Evolutionary conservation across 2,329 filamentous ascomycete genomes (phyloP).

Genomic region (Penicillium sp.): DNA sequence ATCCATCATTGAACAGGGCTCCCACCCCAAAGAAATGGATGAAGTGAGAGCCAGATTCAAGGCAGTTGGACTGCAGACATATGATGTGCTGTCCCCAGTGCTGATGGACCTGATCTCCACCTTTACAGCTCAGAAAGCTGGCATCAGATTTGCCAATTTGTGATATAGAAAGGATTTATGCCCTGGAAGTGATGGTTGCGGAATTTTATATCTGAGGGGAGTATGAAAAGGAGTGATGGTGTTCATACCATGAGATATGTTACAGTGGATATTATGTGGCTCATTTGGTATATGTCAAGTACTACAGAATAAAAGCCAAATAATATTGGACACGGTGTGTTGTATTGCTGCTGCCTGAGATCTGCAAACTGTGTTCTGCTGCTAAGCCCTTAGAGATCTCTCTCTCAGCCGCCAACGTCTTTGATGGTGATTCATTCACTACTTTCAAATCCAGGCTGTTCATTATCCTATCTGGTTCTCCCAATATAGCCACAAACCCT

Average conservation of each 20-base stretch:
- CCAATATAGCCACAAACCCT: not conserved
- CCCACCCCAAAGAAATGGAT: slow-evolving; percentile 54
- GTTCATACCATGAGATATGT: not conserved
- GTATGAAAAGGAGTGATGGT: not conserved
- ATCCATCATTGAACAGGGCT: slow-evolving; percentile 67
- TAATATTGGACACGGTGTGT: not conserved
- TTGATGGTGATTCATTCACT: too few relatives aligned
- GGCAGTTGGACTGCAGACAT: slow-evolving; percentile 57
- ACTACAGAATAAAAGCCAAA: not conserved
- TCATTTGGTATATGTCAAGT: not conserved
- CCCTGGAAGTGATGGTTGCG: not conserved
- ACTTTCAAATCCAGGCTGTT: not conserved
- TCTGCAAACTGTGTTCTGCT: not conserved
- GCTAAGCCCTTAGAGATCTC: too few relatives aligned
- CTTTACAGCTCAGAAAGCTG: slow-evolving; percentile 52
- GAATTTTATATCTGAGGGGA: not conserved
- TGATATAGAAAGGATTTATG: slow-evolving; percentile 6
- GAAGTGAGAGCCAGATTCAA: slow-evolving; percentile 56
- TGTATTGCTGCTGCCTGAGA: not conserved
- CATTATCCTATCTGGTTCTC: not conserved
- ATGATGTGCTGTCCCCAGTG: slow-evolving; percentile 60
- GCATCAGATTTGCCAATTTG: slow-evolving; percentile 29
- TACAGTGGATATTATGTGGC: not conserved
- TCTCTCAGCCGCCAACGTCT: too few relatives aligned
- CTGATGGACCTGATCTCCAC: slow-evolving; percentile 64